Evolutionary conservation across 176 grass and related monocot genomes (phyloP), one percentile per base, ranked within the genome.

Genomic region (Raddia distichophylla): DNA sequence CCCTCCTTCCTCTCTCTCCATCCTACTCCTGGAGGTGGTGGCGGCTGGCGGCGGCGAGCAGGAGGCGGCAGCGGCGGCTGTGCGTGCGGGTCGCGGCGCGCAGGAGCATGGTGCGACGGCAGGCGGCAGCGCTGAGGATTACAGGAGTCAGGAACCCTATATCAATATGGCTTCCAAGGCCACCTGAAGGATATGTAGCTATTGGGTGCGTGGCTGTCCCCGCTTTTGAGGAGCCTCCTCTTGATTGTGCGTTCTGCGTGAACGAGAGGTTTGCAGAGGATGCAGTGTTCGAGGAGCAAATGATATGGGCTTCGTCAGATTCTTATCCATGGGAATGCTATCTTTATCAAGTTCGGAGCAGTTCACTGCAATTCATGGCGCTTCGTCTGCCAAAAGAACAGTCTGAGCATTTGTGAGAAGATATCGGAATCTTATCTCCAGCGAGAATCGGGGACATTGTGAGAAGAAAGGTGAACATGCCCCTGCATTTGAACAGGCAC

Each of bases 281-380:
- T 50, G 85, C 92, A 35, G 63, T 70, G 46, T 98, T 91, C n/a
- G 93, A 95, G 82, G 92, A 98, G 61, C 96, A 95, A 81, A 80
- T 86, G 7, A 72, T 95, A 85, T 98, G 96, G 92, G 49, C 86
- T 9, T 83, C 95, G 48, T 87, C 88, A 19, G 96, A 95, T 81
- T 82, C 90, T 64, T 98, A 93, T 51, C 96, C 96, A 35, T 98
- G 93, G 96, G 87, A 86, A 63, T 98, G 96, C 68, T 98, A 93
- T 71, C 58, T 98, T 16, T 98, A 98, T 75, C 96, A 95, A 83
- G 82, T 98, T 74, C 84, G 77, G 82, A 93, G 93, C 64, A 51
- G 54, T 61, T 91, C 96, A 17, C 64, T 93, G 60, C 93, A 93
- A 68, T 98, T 98, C 72, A 85, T 98, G 74, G 89, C 93, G 22